Evolutionary conservation across 257 asterid genomes (phyloP).

Genomic region (Ilex asprella): DNA sequence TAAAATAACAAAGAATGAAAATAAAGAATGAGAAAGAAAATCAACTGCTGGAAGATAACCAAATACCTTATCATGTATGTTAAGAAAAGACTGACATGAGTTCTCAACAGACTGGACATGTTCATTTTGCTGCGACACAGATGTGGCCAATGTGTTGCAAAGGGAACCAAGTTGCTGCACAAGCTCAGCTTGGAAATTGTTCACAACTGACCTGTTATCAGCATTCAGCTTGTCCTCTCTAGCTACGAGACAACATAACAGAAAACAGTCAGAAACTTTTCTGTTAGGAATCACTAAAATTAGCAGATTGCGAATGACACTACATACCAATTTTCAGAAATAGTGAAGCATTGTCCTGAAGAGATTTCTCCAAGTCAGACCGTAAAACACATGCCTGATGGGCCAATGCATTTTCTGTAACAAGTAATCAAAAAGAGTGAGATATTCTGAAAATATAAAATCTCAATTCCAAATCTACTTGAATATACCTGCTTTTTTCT

Average conservation of each 20-base stretch:
- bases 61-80: slow-evolving; percentile 59
- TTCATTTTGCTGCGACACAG: slow-evolving; percentile 49
- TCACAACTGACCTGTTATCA: slow-evolving; percentile 55
- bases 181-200: slow-evolving; percentile 7
- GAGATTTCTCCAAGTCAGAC: slow-evolving; percentile 76
- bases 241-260: slow-evolving; percentile 16
- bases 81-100: slow-evolving; percentile 51
- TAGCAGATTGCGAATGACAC: no score
- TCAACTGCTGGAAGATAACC: not conserved
- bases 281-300: no score
- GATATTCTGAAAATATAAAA: not conserved
- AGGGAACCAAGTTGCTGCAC: not conserved
- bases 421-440: not conserved
- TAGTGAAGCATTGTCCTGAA: slow-evolving; percentile 53
- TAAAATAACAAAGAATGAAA: not conserved
- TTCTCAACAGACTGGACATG: slow-evolving; percentile 58
- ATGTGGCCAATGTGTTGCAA: not conserved
- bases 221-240: slow-evolving; percentile 68
- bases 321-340: slow-evolving; percentile 57
- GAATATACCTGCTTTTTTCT: slow-evolving; percentile 63
- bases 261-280: no score
- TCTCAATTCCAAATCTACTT: no score
- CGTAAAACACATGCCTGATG: slow-evolving; percentile 77
- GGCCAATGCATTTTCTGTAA: slow-evolving; percentile 67
- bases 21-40: not conserved